A percentile compares a stretch with the other conserved stretches of the same genome.
These are phyloP conservation scores for Emydomyces testavorans DNA, from an alignment of 2,329 filamentous ascomycete species.

Conservation along the genomic window DNA sequence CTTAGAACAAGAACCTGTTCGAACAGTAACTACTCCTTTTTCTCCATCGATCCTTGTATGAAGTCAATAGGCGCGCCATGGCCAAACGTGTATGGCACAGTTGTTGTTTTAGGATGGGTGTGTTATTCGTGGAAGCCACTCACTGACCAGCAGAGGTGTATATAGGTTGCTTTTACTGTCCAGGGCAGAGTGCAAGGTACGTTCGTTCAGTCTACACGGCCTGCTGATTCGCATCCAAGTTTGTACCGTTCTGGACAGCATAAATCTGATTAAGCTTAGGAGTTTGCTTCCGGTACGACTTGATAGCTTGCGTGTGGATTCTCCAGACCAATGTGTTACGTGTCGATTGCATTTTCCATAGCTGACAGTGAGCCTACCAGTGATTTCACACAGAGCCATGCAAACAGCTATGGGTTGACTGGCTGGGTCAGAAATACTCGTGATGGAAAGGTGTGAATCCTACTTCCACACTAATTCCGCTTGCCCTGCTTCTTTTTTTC, in stretches of 20 bases:
- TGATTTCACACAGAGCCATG: slow-evolving; percentile 37
- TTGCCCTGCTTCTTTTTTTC: background rate
- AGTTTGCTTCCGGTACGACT: slow-evolving; percentile 40
- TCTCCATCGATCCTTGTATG: background rate
- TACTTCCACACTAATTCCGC: background rate
- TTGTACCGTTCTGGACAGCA: background rate
- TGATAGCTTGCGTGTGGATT: background rate
- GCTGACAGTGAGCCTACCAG: slow-evolving; percentile 28
- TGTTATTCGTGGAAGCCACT: background rate
- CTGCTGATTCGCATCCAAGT: background rate
- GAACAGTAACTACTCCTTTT: background rate
- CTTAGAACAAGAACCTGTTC: background rate
- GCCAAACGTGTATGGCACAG: slow-evolving; percentile 14
- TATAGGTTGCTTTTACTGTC: slow-evolving; percentile 37
- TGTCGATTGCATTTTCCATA: slow-evolving; percentile 14
- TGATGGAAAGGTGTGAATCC: slow-evolving; percentile 32
- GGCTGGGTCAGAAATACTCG: slow-evolving; percentile 41
- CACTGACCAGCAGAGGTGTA: background rate
- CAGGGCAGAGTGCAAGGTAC: slow-evolving; percentile 61
- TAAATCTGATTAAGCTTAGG: slow-evolving; percentile 20
- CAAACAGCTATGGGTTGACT: slow-evolving; percentile 34
- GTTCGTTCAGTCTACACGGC: slow-evolving; percentile 13
- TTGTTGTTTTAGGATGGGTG: background rate
- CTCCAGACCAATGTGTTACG: background rate
- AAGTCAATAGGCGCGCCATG: slow-evolving; percentile 2